Conservation (phyloP, 441 rosid species). For the Euphorbia celastroides region DNA sequence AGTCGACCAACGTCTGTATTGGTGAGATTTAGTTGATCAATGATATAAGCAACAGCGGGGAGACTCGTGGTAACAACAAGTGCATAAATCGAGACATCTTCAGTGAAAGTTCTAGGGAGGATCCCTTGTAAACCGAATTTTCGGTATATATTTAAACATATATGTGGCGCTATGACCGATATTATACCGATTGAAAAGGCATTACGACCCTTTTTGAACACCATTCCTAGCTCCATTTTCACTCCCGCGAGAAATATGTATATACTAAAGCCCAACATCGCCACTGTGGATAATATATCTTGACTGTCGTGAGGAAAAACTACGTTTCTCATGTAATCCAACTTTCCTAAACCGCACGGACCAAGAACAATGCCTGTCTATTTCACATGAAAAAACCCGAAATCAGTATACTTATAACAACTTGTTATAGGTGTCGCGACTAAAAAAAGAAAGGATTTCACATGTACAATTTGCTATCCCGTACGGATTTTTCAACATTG, state of each 20-base stretch:
- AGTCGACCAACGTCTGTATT: slow-evolving; percentile 65
- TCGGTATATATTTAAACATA: background rate
- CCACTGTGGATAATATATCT: background rate
- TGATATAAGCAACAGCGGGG: slow-evolving; percentile 40
- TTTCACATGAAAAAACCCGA: background rate
- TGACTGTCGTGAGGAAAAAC: slow-evolving; percentile 15
- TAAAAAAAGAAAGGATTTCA: background rate
- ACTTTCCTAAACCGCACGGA: slow-evolving; percentile 11
- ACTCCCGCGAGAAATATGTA: slow-evolving; percentile 17
- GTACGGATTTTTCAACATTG: no score
- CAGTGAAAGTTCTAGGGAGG: background rate
- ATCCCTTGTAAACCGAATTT: background rate
- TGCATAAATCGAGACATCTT: background rate
- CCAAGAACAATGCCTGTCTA: slow-evolving; percentile 19
- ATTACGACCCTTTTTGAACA: background rate
- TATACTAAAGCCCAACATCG: background rate
- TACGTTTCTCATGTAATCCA: background rate
- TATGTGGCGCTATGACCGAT: background rate
- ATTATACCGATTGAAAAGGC: background rate
- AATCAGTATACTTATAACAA: background rate
- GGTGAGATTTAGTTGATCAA: slow-evolving; percentile 40
- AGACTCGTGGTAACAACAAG: slow-evolving; percentile 34
- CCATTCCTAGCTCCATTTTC: slow-evolving; percentile 14
- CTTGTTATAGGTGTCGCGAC: background rate
- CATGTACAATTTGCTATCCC: background rate